Percentiles rank a stretch among this genome's conserved stretches.
Evolutionary conservation across 106 monocot species (phyloP).

Genomic region (Posidonia australis): DNA sequence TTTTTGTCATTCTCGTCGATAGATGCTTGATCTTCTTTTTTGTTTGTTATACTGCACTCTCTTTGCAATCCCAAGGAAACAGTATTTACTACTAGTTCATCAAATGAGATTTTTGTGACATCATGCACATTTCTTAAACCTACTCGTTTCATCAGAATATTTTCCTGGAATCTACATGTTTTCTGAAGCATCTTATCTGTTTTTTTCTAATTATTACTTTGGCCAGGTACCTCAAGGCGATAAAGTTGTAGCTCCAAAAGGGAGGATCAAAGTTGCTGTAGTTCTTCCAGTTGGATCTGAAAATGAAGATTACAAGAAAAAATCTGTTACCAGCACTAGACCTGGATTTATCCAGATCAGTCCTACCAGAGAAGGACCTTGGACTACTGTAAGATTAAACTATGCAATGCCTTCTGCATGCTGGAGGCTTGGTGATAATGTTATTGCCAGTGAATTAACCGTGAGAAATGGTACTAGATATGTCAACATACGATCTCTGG

Average conservation of each 20-base stretch:
- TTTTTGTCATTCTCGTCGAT: no score
- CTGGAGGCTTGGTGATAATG: constrained; percentile 89
- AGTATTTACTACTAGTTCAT: no score
- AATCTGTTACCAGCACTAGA: constrained; percentile 19
- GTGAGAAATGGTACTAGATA: constrained; percentile 80
- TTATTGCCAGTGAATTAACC: constrained; percentile 87
- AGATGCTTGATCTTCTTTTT: no score
- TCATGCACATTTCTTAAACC: no score
- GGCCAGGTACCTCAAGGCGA: constrained; percentile 33
- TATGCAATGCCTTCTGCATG: constrained; percentile 78
- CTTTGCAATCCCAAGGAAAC: no score
- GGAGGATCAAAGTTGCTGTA: constrained; percentile 69
- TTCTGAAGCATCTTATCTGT: not conserved
- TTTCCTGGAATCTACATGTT: not conserved
- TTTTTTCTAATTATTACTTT: no score
- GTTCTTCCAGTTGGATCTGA: constrained; percentile 38
- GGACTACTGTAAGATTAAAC: constrained; percentile 92
- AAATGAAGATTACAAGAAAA: constrained; percentile 20
- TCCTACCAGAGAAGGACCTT: constrained; percentile 78
- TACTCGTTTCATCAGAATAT: not conserved
- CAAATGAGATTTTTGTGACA: no score
- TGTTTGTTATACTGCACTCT: no score
- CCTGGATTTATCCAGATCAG: constrained; percentile 80
- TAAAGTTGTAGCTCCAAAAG: constrained; percentile 12
- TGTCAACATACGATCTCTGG: constrained; percentile 78